These are phyloP conservation scores for Pichia terricola DNA, from an alignment of 1,139 yeast species.

Conservation along the genomic window DNA sequence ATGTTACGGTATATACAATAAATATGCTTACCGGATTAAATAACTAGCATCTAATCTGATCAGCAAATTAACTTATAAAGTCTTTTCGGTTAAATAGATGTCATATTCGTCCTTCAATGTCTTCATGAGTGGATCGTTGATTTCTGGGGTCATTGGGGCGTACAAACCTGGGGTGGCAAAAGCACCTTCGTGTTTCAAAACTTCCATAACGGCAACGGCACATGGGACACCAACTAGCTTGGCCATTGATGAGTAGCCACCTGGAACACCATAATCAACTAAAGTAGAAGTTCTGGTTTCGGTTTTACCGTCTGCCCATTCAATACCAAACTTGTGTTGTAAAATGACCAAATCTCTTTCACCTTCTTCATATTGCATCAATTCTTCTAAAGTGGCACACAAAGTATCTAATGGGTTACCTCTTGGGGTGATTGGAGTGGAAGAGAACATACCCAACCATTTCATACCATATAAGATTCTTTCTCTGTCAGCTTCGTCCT, in stretches of 20 bases:
- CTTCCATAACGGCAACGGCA: constrained; percentile 87
- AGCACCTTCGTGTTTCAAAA: constrained; percentile 58
- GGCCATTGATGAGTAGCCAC: constrained; percentile 98
- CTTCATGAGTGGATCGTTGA: constrained; percentile 84
- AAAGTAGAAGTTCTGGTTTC: constrained; percentile 93
- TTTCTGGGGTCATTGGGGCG: constrained; percentile 89
- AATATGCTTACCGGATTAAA: neutral
- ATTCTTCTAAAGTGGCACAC: constrained; percentile 90
- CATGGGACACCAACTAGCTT: constrained; percentile 97
- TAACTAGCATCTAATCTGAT: neutral
- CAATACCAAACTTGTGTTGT: constrained; percentile 96
- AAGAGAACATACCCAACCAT: constrained; percentile 91
- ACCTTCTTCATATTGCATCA: constrained; percentile 92
- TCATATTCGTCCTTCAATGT: constrained; percentile 84
- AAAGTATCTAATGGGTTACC: constrained; percentile 92
- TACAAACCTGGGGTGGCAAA: constrained; percentile 73
- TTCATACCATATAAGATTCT: constrained; percentile 81
- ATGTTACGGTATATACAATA: no score
- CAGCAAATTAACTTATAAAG: constrained; percentile 28
- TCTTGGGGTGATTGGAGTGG: constrained; percentile 68
- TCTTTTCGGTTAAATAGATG: constrained; percentile 82
- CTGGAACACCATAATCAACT: constrained; percentile 87
- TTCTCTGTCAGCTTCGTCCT: constrained; percentile 71
- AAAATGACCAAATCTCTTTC: constrained; percentile 93
- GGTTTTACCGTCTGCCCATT: constrained; percentile 85